Percentiles rank a stretch among this genome's conserved stretches.
phyloP scores from a whole-genome alignment of 2,329 filamentous ascomycete species.

The Fusarium virguliforme region DNA sequence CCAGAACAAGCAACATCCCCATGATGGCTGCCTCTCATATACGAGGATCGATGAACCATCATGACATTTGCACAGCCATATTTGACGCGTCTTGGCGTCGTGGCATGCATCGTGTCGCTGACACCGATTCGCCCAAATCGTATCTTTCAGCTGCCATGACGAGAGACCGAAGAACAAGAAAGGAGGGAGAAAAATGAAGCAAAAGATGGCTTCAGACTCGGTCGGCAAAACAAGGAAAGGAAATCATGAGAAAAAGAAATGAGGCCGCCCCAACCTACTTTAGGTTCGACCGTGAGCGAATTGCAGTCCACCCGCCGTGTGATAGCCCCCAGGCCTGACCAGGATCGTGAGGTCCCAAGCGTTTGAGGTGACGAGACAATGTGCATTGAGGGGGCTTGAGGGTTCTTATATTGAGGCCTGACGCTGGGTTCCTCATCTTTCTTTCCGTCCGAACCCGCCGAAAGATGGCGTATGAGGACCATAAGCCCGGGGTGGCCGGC shows the following conservation, averaged over 20 bases:
- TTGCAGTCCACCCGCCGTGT: neutral
- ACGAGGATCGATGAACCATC: neutral
- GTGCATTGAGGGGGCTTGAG: neutral
- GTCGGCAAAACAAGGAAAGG: neutral
- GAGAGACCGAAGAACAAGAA: neutral
- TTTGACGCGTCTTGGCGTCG: neutral
- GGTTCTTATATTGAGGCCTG: too few relatives aligned
- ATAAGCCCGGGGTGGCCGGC: neutral
- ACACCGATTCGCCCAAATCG: neutral
- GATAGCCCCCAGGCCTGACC: neutral
- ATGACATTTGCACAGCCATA: constrained; percentile 2
- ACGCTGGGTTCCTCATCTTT: too few relatives aligned
- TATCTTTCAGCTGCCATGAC: neutral
- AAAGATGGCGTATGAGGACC: too few relatives aligned
- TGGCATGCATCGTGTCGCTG: neutral
- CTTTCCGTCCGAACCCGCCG: neutral
- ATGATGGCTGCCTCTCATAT: neutral
- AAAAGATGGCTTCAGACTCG: constrained; percentile 2
- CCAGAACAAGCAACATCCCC: neutral
- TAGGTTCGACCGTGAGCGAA: neutral
- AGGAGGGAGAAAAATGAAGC: neutral
- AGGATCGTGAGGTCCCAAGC: neutral
- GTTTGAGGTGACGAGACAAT: neutral
- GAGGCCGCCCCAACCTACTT: neutral
- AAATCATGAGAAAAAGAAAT: constrained; percentile 9